Base-by-base conservation (phyloP, 2,329 filamentous ascomycete species). In the Setomelanomma holmii region DNA sequence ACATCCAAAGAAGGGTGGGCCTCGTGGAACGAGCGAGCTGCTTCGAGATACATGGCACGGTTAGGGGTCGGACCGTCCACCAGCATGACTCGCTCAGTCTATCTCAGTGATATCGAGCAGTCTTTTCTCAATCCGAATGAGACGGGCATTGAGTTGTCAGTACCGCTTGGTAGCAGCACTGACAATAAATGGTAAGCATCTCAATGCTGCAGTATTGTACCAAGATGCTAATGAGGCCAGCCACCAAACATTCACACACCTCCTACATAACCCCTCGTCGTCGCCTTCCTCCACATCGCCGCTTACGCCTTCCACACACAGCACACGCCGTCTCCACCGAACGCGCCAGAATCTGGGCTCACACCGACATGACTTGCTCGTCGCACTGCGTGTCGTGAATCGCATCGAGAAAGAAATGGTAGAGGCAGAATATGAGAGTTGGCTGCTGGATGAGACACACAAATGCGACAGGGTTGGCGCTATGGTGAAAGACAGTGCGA, bases 301-400 rank as follows among this genome's bases (percentile, higher is more conserved):
- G 22, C 51, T 64, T 16, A 63, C 51, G n/a, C 55, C 68, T 1
- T 68, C 68, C 3, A 66, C 60, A 27, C 57, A 66, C 39, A 66
- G 68, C 38, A 74, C 76, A 8, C 82, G 82, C 12, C 84, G 83
- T 21, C 81, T 98, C 24, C 86, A 89, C 43, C 85, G 88, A 34
- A 91, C 91, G n/a, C 84, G 93, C 8, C 90, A 96, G 74, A 85
- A 88, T 20, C 84, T 99, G 0, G 93, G 90, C 1, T 80, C 85
- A 2, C 95, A 97, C 72, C 84, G 95, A 2, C 91, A 99, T 72
- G 92, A 98, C 69, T 80, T 99, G 17, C 78, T 98, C 2, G 93
- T 99, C 4, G 92, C 93, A 4, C 86, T 98, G 79, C 86, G 93
- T 4, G 85, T 97, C 2, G 88, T 98, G 55, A 97, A 98, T 75